Base-by-base conservation (phyloP, 2,329 filamentous ascomycete genomes). In the Hypoxylon sp. region DNA sequence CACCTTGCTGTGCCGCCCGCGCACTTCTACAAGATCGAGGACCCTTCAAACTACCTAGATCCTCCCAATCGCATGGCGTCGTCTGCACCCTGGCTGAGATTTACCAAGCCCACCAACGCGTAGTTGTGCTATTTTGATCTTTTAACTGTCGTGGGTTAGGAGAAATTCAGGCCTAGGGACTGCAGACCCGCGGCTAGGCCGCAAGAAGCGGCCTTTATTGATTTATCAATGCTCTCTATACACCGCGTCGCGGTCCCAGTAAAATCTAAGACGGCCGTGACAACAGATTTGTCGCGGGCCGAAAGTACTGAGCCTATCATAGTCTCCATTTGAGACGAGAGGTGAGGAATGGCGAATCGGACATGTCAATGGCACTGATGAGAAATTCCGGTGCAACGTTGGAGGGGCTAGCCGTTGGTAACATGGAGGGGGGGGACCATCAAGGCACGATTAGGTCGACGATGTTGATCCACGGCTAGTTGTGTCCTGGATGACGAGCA, bases 21-120 rank as follows among this genome's bases (percentile, higher is more conserved):
- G 59, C 51, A 70, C 70, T 71, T 73, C 68, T 69, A 70, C 69
- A 65, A 73, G 69, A 72, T 72, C 71, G 66, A 55, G 63, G 56
- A 57, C 69, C 71, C 62, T 73, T 70, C 67, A 55, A 66, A 56
- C 69, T 68, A 66, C 63, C 44, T 61, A 73, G 71, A 73, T 73
- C 69, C 71, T 64, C 63, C 69, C 69, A 73, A 72, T 72, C 69
- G 71, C 62, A 61, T 50, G 27, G 61, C 66, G n/a, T 72, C 50
- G 61, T 44, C 64, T 66, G 40, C 65, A 69, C 55, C 68, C 64
- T 48, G 56, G 66, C 40, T 27, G 25, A 57, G 58, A 58, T 69
- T 65, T 64, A 51, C 65, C 61, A 64, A 63, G 66, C 49, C 64
- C 46, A 64, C 56, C 50, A 68, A 65, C 62, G 56, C 49, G 48